Base-by-base conservation (phyloP, 2,329 filamentous ascomycete genomes). In the Fusarium austroafricanum region DNA sequence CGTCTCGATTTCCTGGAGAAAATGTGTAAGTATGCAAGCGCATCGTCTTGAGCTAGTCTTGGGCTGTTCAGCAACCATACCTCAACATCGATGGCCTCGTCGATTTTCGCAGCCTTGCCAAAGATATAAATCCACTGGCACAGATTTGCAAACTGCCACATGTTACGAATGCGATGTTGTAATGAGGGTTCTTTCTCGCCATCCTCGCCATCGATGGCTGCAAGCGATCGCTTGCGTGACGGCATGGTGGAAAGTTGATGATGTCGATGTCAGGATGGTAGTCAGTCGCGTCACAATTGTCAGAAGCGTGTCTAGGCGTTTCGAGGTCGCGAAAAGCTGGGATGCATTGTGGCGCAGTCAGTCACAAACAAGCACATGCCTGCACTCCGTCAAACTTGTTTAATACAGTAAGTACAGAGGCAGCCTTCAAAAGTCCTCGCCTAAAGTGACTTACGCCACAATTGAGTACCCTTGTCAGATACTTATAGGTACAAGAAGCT, bases 61-160 rank as follows among this genome's bases (percentile, higher is more conserved):
- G 11, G 23, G 15, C 18, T 52, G 23, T 57, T 67, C 45, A 44
- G 12, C 23, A 51, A 20, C 29, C 42, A 33, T 87, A 97, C 96
- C 83, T 98, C 94, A 68, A 97, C 92, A 75, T 95, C 93, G 67
- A 97, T 86, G 75, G 91, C 89, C 66, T 96, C 92, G 73, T 96
- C 91, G 70, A 98, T 92, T 82, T 97, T 97, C 77, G 97, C 90
- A 42, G 90, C 90, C 74, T 91, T 90, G 65, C 95, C 94, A 79
- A 99, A 99, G 39, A 95, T 88, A 77, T 90, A 92, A 64, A 98
- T 92, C 86, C 94, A 99, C 80, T 99, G 95, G 81, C 91, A 94
- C 10, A 98, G 83, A 75, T 94, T 95, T 64, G 95, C 93, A 80
- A 98, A 97, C 79, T 97, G 92, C 94, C 95, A 98, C 86, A 92